Conservation (phyloP, 23 red algal genomes). For the Pyropia yezoensis region DNA sequence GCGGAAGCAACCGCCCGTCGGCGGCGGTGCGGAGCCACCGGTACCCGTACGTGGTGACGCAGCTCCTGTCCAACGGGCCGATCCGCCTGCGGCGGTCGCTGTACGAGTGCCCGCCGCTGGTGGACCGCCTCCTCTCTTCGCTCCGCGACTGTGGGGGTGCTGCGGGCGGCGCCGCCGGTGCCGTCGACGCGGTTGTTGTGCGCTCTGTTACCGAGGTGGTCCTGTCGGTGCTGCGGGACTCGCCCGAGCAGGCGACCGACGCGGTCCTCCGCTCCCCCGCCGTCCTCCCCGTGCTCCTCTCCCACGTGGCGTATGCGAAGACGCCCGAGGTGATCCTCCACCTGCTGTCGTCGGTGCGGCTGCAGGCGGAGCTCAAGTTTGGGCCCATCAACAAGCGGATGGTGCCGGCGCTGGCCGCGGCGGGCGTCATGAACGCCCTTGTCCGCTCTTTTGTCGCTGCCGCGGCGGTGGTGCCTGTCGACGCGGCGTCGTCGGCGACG, state of each 20-base stretch:
- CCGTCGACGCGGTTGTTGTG: conserved; percentile 47
- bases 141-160: conserved; percentile 20
- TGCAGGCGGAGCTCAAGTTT: conserved; percentile 76
- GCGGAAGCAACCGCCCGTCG: too few relatives aligned
- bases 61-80: conserved; percentile 56
- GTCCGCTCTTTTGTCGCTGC: conserved; percentile 39
- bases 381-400: conserved; percentile 55
- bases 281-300: conserved; percentile 42
- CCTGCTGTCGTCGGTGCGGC: conserved; percentile 56
- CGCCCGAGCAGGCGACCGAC: conserved; percentile 42
- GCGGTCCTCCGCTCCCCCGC: conserved; percentile 41
- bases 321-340: conserved; percentile 52
- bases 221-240: conserved; percentile 50
- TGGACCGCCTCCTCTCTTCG: conserved; percentile 45
- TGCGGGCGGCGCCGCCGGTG: not conserved
- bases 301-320: conserved; percentile 40
- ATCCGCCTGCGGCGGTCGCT: conserved; percentile 55
- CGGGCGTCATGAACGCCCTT: conserved; percentile 30
- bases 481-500: conserved; percentile 43
- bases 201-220: conserved; percentile 53
- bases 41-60: conserved; percentile 48
- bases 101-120: conserved; percentile 40
- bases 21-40: conserved; percentile 35
- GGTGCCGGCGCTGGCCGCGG: conserved; percentile 57
- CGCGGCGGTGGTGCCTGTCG: conserved; percentile 22